phyloP scores from a whole-genome alignment of 2,329 filamentous ascomycete species.

The Penicillium corylophilum region DNA sequence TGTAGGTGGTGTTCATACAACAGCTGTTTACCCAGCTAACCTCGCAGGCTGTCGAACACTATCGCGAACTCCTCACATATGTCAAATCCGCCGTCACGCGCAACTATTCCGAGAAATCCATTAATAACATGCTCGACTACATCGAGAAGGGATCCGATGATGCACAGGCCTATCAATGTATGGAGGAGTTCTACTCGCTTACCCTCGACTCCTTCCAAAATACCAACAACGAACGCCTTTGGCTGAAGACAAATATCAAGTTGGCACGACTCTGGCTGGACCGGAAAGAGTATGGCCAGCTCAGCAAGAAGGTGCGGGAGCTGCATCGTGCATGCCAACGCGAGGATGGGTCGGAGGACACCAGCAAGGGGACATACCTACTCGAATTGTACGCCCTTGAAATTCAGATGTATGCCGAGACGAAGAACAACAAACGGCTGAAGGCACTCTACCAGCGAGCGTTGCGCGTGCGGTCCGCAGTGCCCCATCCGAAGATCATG shows the following conservation, averaged over 20 bases:
- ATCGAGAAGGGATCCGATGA: conserved; percentile 87
- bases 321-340: conserved; percentile 85
- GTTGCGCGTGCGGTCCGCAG: conserved; percentile 89
- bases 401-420: conserved; percentile 98
- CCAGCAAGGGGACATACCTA: conserved; percentile 93
- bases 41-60: conserved; percentile 80
- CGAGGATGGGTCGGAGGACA: conserved; percentile 77
- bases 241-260: conserved; percentile 98
- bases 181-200: conserved; percentile 93
- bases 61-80: conserved; percentile 91
- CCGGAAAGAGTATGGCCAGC: conserved; percentile 77
- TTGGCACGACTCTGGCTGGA: conserved; percentile 87
- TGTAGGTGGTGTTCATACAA: conserved; percentile 38
- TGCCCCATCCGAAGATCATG: conserved; percentile 98
- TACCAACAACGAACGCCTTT: conserved; percentile 94
- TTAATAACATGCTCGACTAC: conserved; percentile 98
- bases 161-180: conserved; percentile 70
- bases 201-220: conserved; percentile 94
- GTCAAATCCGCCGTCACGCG: conserved; percentile 95
- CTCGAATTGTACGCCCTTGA: conserved; percentile 95
- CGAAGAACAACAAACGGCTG: conserved; percentile 93
- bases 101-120: conserved; percentile 98
- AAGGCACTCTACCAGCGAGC: conserved; percentile 91
- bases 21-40: not conserved
- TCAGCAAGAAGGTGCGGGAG: conserved; percentile 81